Evolutionary conservation across 1,284 basidiomycete species (phyloP), one percentile per base, ranked within the genome.

Genomic region (Takashimella koratensis): DNA sequence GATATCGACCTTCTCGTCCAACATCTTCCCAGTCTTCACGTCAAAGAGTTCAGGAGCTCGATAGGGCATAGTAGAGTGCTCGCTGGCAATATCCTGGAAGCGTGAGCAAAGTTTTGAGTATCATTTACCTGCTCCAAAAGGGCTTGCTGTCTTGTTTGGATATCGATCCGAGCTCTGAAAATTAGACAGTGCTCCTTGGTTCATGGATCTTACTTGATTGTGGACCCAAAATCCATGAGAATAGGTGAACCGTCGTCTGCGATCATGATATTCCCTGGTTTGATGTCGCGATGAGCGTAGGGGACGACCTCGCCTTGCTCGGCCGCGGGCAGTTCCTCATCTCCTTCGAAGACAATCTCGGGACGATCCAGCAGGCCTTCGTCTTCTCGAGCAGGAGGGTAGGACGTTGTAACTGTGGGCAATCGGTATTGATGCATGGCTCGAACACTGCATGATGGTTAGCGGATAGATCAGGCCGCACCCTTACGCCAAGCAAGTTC

Each of bases 231-330:
- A 77, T 99, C 95, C 95, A 98, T 98, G 16, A 99, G 82, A 59
- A 98, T 88, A 0, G 93, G 88, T 11, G 84, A 84, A 4, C 89
- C 90, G 55, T 96, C 90, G 66, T 97, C 93, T 5, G 90, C 82
- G 53, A 98, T 83, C 94, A 98, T 98, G 54, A 98, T 83, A 72
- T 98, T 98, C 90, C 87, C 93, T 40, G 95, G 96, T 77, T 99
- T 98, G 67, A 98, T 80, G 77, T 99, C 95, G 55, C 96, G 81
- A 77, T 98, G 96, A 0, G 95, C 94, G 72, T 96, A 99, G 0
- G 96, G 92, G 5, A 92, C 82, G 8, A 87, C 54, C 53, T 78
- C 73, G 2, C 74, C 77, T 46, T 71, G 64, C 25, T 64, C 66
- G 23, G 60, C 67, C 25, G 74, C 65, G 66, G 57, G 58, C 44